Base-by-base conservation (phyloP, 2,329 filamentous ascomycete species). In the Trichoderma sp. region DNA sequence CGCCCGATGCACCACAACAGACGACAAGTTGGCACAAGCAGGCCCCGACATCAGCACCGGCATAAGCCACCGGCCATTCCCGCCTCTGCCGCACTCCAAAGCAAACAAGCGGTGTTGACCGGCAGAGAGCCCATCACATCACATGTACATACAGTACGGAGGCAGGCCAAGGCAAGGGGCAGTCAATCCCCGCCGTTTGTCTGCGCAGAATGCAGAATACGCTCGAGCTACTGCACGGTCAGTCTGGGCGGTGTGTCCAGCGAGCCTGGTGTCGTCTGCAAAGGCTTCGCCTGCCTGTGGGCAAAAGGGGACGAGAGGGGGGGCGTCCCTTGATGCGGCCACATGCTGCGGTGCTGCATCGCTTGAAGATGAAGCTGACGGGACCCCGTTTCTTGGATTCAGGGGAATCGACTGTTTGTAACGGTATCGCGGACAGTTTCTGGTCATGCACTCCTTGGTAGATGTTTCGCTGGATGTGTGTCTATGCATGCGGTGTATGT, bases 241-340 rank as follows among this genome's bases (percentile, higher is more conserved):
- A 51, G 41, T 60, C 57, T 39, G 30, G 57, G 45, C 44, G 28
- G 57, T 41, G 28, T 39, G 34, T 39, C 34, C 34, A 30, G 28
- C 57, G 47, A 50, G 45, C 14, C 21, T 21, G 34, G 24, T 52
- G 44, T 17, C 39, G 58, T 44, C 58, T 61, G 58, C 58, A 61
- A 61, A 61, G 26, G 58, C 58, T 61, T 61, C 58, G 58, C 58
- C 44, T 61, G 47, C 26, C 26, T 61, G 58, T 28, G 58, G 9
- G 47, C 34, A 21, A 28, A 44, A 24, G 47, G 55, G 55, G 58
- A 48, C 34, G 30, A 39, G 34, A 39, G 34, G 12, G 34, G 34
- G 34, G 34, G 21, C 34, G 10, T 14, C 12, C 34, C 21, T 61
- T 61, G 1, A 61, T 61, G 58, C 58, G 58, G 58, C 58, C 47